Base-by-base conservation (phyloP, 148 eudicot species). In the Oxyria digyna region DNA sequence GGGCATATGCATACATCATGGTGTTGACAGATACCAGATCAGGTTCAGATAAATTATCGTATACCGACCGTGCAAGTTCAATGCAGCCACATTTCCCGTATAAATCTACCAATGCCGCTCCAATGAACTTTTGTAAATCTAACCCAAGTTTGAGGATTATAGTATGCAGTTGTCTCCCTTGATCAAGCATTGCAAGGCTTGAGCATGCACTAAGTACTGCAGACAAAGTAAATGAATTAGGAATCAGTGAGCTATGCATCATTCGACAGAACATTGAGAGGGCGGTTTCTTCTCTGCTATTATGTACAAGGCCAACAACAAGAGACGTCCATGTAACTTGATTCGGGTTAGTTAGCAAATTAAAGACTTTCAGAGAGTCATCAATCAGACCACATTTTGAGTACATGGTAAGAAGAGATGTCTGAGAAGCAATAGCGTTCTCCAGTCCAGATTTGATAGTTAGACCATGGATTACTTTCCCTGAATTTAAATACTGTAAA, bases 71-170 rank as follows among this genome's bases (percentile, higher is more conserved):
- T n/a, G 81, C 78, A 71, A 76, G 67, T 20, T 78, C 77, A 31
- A 81, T 74, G 75, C 77, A 71, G 12, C 84, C 81, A 73, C 84
- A 81, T 63, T 74, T 81, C 42, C 81, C 84, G 70, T 78, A 78
- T 17, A 78, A 73, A 73, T 81, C 75, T 45, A 74, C 67, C 38
- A 81, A 63, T 18, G 78, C 84, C 33, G 79, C 70, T 43, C 75
- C 81, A 38, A 70, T 65, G 67, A 75, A 81, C 32, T 71, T 71
- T 11, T 77, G 59, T 12, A 49, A 62, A 29, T 72, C 70, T 29
- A 77, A 77, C n/a, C 81, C 84, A 27, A 77, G 70, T 70, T 81
- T 81, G 23, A 75, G 31, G 37, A 70, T 49, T 21, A 73, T 72
- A 33, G 72, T 55, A 71, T 81, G 84, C 67, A 81, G 67, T 75